Evolutionary conservation across 805 yeast genomes (phyloP).

Genomic region (Lachancea cidri): DNA sequence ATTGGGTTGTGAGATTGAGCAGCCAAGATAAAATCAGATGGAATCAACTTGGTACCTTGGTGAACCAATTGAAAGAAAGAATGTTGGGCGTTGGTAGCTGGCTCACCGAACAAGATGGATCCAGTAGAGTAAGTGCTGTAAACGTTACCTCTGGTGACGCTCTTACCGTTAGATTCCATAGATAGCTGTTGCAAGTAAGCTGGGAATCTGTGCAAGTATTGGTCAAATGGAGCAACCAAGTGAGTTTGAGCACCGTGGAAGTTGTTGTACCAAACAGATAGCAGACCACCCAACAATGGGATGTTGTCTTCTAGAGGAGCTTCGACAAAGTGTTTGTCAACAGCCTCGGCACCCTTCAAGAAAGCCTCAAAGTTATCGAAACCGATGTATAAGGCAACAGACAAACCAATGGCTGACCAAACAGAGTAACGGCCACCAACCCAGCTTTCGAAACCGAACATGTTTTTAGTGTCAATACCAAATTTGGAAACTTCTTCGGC

Average conservation of each 20-base stretch:
- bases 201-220: slow-evolving; percentile 98
- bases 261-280: slow-evolving; percentile 98
- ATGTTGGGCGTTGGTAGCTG: slow-evolving; percentile 98
- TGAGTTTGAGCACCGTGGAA: slow-evolving; percentile 98
- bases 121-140: slow-evolving; percentile 96
- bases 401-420: slow-evolving; percentile 97
- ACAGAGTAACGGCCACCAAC: slow-evolving; percentile 99
- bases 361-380: slow-evolving; percentile 88
- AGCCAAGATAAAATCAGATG: slow-evolving; percentile 93
- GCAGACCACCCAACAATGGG: slow-evolving; percentile 87
- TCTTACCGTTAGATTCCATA: slow-evolving; percentile 99
- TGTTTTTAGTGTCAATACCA: slow-evolving; percentile 95
- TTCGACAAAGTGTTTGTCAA: slow-evolving; percentile 81
- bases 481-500: slow-evolving; percentile 86
- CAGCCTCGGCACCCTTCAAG: slow-evolving; percentile 96
- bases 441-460: slow-evolving; percentile 98
- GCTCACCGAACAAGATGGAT: slow-evolving; percentile 93
- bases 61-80: slow-evolving; percentile 99
- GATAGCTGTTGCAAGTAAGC: slow-evolving; percentile 98
- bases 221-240: slow-evolving; percentile 97
- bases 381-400: slow-evolving; percentile 93
- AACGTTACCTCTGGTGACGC: slow-evolving; percentile 87
- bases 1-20: slow-evolving; percentile 98
- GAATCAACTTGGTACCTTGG: slow-evolving; percentile 97
- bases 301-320: slow-evolving; percentile 89